Evolutionary conservation across 257 asterid genomes (phyloP), one percentile per base, ranked within the genome.

Genomic region (Forsythia viridissima): DNA sequence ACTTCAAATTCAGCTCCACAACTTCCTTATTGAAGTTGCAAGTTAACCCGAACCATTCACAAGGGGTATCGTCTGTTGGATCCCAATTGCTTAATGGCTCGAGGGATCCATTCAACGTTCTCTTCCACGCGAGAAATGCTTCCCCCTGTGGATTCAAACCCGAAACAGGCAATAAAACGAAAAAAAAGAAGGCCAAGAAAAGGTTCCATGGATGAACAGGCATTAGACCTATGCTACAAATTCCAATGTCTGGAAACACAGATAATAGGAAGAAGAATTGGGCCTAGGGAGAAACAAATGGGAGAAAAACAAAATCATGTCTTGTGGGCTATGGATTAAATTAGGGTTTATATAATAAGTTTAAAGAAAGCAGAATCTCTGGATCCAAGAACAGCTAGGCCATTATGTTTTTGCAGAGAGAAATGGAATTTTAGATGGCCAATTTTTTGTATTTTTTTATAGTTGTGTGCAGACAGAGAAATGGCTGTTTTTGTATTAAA

Each of bases 81-180:
- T 87, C 92, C 97, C 97, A 92, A 59, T 87, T 70, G 76, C 71
- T 80, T 10, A 92, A 73, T 2, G 79, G 84, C 55, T 86, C 86
- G 12, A 78, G 37, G 9, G 96, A 85, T 37, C 94, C 96, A 16
- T 87, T 89, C 4, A 92, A 75, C 68, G 82, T 83, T 43, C 16
- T 79, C 77, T 88, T 91, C 97, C 97, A 92, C 0, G 85, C 63
- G 8, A 92, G 89, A 71, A 92, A 92, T 5, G 89, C 85, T 52
- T 89, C 82, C 0, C 96, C 97, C 78, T 88, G 94, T 30, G 81
- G 80, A 69, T 89, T 87, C 72, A 88, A 78, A 15, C 87, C 78
- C 37, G 48, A 84, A 83, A 79, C 85, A 30, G 72, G 73, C 52
- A 77, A 41, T 34, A 67, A 68, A 73, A 41, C 11, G 74, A 65